A percentile compares a stretch with the other conserved stretches of the same genome.
Evolutionary conservation across 495 filamentous ascomycete species (phyloP).

Genomic region (Penicillium mononematosum): DNA sequence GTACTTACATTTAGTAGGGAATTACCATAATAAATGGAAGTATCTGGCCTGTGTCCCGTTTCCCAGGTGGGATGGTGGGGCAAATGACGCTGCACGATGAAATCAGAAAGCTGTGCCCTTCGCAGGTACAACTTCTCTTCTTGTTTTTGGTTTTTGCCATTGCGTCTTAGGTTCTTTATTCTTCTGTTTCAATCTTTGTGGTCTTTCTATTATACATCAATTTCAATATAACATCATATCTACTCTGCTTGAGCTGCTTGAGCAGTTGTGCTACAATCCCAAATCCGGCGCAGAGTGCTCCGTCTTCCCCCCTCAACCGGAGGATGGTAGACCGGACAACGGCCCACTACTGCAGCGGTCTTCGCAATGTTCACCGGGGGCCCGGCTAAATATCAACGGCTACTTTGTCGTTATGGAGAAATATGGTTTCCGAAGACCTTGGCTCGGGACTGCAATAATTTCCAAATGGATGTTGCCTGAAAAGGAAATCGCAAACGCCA

Average conservation of each 20-base stretch:
- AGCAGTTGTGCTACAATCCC: neutral
- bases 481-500: conserved; percentile 4
- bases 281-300: conserved; percentile 44
- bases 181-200: neutral
- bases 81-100: conserved; percentile 37
- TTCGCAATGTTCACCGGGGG: conserved; percentile 29
- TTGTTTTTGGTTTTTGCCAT: neutral
- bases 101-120: conserved; percentile 12
- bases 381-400: conserved; percentile 27
- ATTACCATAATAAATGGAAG: conserved; percentile 12
- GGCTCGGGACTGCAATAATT: conserved; percentile 11
- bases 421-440: conserved; percentile 14
- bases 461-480: neutral
- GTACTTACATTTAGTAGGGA: conserved; percentile 19
- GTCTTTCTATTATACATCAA: neutral
- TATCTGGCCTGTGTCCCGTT: conserved; percentile 14
- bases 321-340: conserved; percentile 33
- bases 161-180: neutral
- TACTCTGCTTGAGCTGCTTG: neutral
- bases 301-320: conserved; percentile 31
- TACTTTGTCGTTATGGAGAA: neutral
- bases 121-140: neutral
- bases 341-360: conserved; percentile 27
- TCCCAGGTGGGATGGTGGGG: conserved; percentile 35
- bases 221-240: conserved; percentile 3